Conservation (phyloP, 2,329 filamentous ascomycete genomes). For the Ophidiomyces ophidiicola region DNA sequence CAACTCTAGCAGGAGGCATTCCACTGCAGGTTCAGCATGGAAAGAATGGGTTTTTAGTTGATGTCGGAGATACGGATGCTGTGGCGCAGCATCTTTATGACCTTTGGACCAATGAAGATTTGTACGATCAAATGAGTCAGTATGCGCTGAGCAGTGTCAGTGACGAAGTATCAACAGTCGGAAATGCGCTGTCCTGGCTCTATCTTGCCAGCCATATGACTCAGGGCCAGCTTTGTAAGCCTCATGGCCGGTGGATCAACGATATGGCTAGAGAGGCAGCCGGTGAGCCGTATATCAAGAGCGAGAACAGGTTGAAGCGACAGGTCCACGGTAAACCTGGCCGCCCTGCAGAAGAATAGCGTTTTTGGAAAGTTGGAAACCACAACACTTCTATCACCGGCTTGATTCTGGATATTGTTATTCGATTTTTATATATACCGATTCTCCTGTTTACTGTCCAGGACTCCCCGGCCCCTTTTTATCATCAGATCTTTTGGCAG, state of each 20-base stretch:
- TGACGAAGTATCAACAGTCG: slow-evolving; percentile 71
- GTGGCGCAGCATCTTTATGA: slow-evolving; percentile 37
- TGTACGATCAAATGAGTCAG: slow-evolving; percentile 54
- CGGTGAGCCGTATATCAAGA: slow-evolving; percentile 44
- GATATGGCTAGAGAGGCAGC: slow-evolving; percentile 59
- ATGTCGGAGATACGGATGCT: slow-evolving; percentile 55
- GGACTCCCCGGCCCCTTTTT: too few relatives aligned
- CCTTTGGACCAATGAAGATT: slow-evolving; percentile 26
- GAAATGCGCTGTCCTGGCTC: slow-evolving; percentile 64
- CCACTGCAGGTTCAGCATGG: slow-evolving; percentile 62
- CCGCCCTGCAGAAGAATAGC: neutral
- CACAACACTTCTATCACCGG: too few relatives aligned
- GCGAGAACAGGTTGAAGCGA: slow-evolving; percentile 47
- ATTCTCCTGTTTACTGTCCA: slow-evolving; percentile 2
- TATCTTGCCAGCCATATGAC: slow-evolving; percentile 60
- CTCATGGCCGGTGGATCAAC: slow-evolving; percentile 57
- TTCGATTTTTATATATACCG: neutral
- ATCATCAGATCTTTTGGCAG: too few relatives aligned
- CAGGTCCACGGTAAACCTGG: slow-evolving; percentile 16
- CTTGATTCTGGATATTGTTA: too few relatives aligned
- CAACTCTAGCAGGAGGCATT: slow-evolving; percentile 64
- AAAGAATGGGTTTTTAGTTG: slow-evolving; percentile 62
- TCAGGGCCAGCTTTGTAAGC: slow-evolving; percentile 45
- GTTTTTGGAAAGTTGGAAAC: too few relatives aligned
- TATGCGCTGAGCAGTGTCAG: slow-evolving; percentile 56